A percentile compares a stretch with the other conserved stretches of the same genome.
These are phyloP conservation scores for Blastobotrys parvus DNA, from an alignment of 805 yeast genomes.

Conservation along the genomic window DNA sequence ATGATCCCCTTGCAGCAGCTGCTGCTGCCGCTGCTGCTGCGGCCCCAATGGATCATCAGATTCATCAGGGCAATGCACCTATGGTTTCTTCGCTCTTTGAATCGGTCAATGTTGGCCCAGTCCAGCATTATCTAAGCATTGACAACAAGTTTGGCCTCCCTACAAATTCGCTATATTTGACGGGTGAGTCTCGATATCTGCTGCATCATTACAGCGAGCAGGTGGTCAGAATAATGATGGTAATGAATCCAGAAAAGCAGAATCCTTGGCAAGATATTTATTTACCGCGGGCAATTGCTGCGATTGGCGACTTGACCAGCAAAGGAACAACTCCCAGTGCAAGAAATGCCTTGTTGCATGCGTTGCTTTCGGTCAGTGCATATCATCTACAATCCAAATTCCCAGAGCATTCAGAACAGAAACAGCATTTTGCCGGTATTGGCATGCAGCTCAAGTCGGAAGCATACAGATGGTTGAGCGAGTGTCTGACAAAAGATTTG, in stretches of 20 bases:
- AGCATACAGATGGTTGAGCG: slow-evolving; percentile 59
- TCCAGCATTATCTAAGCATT: not conserved
- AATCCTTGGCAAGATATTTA: slow-evolving; percentile 88
- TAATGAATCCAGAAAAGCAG: slow-evolving; percentile 56
- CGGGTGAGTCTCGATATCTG: slow-evolving; percentile 57
- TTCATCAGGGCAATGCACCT: not conserved
- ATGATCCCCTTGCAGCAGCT: not conserved
- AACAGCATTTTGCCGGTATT: slow-evolving; percentile 60
- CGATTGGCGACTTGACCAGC: slow-evolving; percentile 72
- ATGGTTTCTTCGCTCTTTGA: slow-evolving; percentile 4
- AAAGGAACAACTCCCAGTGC: slow-evolving; percentile 69
- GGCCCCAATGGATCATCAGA: not conserved
- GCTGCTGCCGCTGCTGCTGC: not conserved
- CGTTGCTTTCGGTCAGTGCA: slow-evolving; percentile 72
- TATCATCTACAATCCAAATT: slow-evolving; percentile 71
- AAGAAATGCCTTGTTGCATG: slow-evolving; percentile 68
- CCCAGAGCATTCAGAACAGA: slow-evolving; percentile 54
- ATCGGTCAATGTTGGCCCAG: not conserved
- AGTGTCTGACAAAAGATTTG: slow-evolving; percentile 43
- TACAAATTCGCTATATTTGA: slow-evolving; percentile 13
- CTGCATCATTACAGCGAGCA: slow-evolving; percentile 63
- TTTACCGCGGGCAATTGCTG: slow-evolving; percentile 73
- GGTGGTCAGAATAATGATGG: slow-evolving; percentile 75
- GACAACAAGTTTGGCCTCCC: slow-evolving; percentile 9
- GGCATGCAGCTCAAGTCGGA: slow-evolving; percentile 70